Evolutionary conservation across 1,284 basidiomycete genomes (phyloP), one percentile per base, ranked within the genome.

Genomic region (Moesziomyces globuligerus): DNA sequence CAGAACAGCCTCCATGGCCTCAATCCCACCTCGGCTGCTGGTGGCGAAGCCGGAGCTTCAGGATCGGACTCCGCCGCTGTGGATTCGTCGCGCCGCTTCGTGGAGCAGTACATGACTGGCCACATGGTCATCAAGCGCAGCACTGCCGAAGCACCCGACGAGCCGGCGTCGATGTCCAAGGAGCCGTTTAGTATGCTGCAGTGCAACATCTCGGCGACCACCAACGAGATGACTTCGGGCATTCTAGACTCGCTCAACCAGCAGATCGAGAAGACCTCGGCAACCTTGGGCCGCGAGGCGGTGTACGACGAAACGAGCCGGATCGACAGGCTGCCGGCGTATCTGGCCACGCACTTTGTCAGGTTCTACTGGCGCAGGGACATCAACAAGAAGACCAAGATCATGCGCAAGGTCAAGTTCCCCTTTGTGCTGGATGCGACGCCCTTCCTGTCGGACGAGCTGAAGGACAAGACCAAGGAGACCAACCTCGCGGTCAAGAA

Each of bases 311-410:
- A 92, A 81, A 88, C 87, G 40, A 91, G 91, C 8, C 89, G 93
- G 4, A 83, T 99, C 45, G 89, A 91, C 6, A 87, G 94, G 15
- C 85, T 98, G 24, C 96, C 95, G 0, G 83, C 87, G 20, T 85
- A 94, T 80, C 86, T 96, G 37, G 90, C 90, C 9, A 88, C 94
- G 4, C 93, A 94, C 75, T 91, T 97, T 89, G 93, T 95, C 7
- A 90, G 96, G 44, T 98, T 98, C 83, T 92, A 90, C 70, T 98
- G 95, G 95, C 86, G 93, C 64, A 86, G 89, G 41, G 95, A 98
- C 74, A 94, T 97, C 58, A 85, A 86, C 71, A 94, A 93, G 46
- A 84, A 84, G 73, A 83, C 84, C 39, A 84, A 84, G 75, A 84
- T 84, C 72, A 84, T 84, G 92, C 89, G 94, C 58, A 92, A 91